Base-by-base conservation (phyloP, 352 stramenopile genomes). In the Albugo candida region DNA sequence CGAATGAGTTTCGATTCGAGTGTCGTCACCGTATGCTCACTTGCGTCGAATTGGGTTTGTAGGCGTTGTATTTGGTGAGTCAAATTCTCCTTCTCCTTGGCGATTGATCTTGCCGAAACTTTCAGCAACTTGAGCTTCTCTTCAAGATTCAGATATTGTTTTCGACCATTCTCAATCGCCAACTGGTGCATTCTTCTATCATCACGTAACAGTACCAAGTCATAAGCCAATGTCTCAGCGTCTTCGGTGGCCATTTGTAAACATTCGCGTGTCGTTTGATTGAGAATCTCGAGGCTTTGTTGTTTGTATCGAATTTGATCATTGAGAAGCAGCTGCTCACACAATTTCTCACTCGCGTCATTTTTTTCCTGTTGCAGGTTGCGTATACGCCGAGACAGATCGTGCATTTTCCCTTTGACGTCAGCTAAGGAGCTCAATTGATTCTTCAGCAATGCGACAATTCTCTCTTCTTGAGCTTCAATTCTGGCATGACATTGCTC, bases 1-100 rank as follows among this genome's bases (percentile, higher is more conserved):
- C 70, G 27, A 10, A 60, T 10, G 12, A 74, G 48, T 41, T 60
- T 68, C 2, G 68, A 80, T 40, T 80, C 67, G 0, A 81, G 52
- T 2, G 56, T 55, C 5, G 58, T 65, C 0, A 46, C 45, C n/a
- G 51, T 42, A 39, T 49, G 52, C 41, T 80, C 61, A 35, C 63
- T 65, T 21, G 62, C 52, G 8, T 52, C n/a, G 19, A 65, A 49
- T 13, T 75, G 52, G 0, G 35, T 52, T 52, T 78, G 71, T 27
- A 78, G 21, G 5, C 34, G 48, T 31, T 64, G 60, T 21, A 73
- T 78, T 8, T 52, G 47, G 27, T 59, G 58, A 0, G 66, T 47
- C 16, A 83, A 42, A 12, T 55, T 57, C n/a, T 48, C 52, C 31
- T 78, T 79, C 17, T 61, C 57, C 12, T 64, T 47, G 13, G 78